Evolutionary conservation across 345 rosid species (phyloP), one percentile per base, ranked within the genome.

Genomic region (Diplotaxis tenuifolia): DNA sequence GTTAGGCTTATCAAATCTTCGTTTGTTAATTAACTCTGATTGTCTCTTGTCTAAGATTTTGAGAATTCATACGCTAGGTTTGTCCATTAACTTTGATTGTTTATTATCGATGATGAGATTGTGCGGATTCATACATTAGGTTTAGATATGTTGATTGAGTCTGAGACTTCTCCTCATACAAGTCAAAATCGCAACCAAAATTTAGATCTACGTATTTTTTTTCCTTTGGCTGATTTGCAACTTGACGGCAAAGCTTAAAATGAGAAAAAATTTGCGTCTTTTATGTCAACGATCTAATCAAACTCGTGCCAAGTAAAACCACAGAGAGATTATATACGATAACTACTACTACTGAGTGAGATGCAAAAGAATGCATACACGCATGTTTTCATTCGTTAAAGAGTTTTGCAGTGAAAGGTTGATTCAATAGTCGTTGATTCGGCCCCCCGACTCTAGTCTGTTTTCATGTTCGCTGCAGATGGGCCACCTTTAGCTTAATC

Each of bases 1-100:
- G 67, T 80, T 81, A 74, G 79, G 78, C 18, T 83, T 73, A 40
- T 83, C 66, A 31, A 21, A 20, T 75, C 12, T 3, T 67, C 7
- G 9, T 67, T 52, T 70, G 68, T 31, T 62, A 27, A n/a, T 12
- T 53, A 42, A 45, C 47, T 65, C 15, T 21, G 60, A 50, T 65
- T 4, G 50, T 69, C 16, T 47, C 23, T 65, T 42, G n/a, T 38
- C 10, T 28, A 21, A 62, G 22, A 45, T 18, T 63, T 64, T 11
- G 11, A 59, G 74, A 62, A 54, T 66, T 28, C 69, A 19, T 38
- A 22, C n/a, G 22, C 52, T 27, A 52, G 57, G 27, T 68, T 75
- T 68, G 68, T 31, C 57, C 19, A 21, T 12, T 60, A 52, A 53
- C 47, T 69, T 22, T 16, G 60, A 50, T 65, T 9, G 55, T 69